These are phyloP conservation scores for Talaromyces atroroseus DNA, from an alignment of 2,329 filamentous ascomycete species.

Conservation along the genomic window DNA sequence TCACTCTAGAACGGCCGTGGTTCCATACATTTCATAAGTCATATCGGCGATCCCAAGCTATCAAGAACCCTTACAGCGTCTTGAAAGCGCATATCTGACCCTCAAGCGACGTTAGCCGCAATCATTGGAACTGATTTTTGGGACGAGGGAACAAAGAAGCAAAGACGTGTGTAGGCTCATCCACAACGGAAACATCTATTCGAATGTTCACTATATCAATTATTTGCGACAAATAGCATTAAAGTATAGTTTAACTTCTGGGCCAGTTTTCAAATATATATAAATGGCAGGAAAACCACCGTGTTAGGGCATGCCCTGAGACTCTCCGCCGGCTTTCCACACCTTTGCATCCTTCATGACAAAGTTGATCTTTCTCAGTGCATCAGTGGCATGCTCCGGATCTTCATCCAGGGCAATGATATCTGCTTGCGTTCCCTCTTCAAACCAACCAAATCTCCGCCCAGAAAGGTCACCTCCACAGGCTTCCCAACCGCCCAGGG, in stretches of 20 bases:
- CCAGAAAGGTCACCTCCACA: conserved; percentile 51
- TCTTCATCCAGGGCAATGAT: conserved; percentile 47
- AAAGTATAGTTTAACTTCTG: background rate
- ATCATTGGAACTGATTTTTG: conserved; percentile 13
- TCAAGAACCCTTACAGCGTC: background rate
- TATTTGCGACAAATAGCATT: no score
- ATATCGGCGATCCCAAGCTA: conserved; percentile 6
- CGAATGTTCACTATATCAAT: no score
- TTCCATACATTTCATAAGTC: conserved; percentile 14
- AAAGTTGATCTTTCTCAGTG: background rate
- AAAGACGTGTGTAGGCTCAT: conserved; percentile 10
- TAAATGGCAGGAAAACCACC: background rate
- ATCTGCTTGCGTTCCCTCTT: conserved; percentile 47
- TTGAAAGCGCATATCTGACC: background rate
- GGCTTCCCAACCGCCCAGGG: conserved; percentile 51
- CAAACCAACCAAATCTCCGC: conserved; percentile 49
- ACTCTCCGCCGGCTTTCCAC: background rate
- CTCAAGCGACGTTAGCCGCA: background rate
- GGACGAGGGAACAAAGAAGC: conserved; percentile 14
- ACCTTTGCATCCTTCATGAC: conserved; percentile 1
- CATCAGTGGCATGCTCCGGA: conserved; percentile 19
- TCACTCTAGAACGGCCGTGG: conserved; percentile 12
- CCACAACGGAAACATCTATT: conserved; percentile 10
- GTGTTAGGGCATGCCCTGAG: background rate
- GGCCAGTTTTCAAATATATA: background rate